Evolutionary conservation across 2,329 filamentous ascomycete genomes (phyloP).

Genomic region (Dothideomycetes sp.): DNA sequence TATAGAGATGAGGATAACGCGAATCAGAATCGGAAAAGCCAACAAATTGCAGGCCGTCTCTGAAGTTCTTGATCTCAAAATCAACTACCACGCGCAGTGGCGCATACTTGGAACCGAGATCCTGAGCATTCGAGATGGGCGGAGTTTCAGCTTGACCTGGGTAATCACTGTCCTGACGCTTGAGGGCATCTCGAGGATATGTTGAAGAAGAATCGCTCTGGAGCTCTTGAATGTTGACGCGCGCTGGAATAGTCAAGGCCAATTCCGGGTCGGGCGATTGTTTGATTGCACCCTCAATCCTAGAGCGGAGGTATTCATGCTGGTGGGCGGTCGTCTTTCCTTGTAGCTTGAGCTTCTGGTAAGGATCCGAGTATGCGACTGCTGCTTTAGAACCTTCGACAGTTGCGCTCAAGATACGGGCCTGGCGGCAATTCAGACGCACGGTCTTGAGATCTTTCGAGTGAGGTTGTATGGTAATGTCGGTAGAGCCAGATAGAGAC

Average conservation of each 20-base stretch:
- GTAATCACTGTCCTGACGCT: constrained; percentile 25
- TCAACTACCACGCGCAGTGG: constrained; percentile 62
- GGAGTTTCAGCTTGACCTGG: constrained; percentile 22
- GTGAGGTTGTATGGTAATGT: constrained; percentile 67
- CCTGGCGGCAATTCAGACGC: constrained; percentile 54
- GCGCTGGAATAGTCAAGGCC: constrained; percentile 49
- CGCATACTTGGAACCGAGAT: constrained; percentile 39
- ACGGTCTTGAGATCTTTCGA: constrained; percentile 46
- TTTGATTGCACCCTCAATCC: constrained; percentile 50
- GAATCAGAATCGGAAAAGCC: constrained; percentile 70
- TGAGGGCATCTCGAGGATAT: constrained; percentile 30
- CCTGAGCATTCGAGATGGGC: constrained; percentile 21
- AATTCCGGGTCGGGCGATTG: constrained; percentile 48
- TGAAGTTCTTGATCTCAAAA: constrained; percentile 64
- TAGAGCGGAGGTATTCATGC: constrained; percentile 66
- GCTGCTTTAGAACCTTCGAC: constrained; percentile 31
- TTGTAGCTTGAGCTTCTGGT: constrained; percentile 55
- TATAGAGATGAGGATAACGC: constrained; percentile 87
- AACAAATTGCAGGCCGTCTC: constrained; percentile 87
- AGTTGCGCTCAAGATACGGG: constrained; percentile 45
- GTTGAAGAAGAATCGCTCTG: constrained; percentile 38
- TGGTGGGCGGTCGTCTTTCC: constrained; percentile 56
- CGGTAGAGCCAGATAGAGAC: constrained; percentile 66
- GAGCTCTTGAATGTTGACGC: constrained; percentile 53
- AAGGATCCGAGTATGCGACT: constrained; percentile 52